These are phyloP conservation scores for Meyerozyma sp. DNA, from an alignment of 1,139 yeast genomes.

Conservation along the genomic window DNA sequence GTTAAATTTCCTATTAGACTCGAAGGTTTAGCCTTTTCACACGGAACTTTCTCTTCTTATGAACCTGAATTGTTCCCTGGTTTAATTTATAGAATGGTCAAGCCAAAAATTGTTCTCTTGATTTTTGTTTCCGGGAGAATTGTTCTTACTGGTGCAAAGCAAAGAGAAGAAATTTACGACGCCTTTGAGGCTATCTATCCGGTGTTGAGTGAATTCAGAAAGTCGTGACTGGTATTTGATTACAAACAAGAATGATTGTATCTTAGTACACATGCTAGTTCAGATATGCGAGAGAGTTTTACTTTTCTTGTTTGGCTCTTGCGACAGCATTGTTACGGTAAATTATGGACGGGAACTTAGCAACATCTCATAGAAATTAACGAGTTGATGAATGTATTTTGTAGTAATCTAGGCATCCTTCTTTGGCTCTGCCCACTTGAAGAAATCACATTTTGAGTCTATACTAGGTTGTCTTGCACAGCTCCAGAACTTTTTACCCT, in stretches of 20 bases:
- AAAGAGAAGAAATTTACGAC: conserved; percentile 96
- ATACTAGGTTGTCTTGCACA: conserved; percentile 26
- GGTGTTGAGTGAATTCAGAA: conserved; percentile 95
- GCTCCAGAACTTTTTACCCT: conserved; percentile 58
- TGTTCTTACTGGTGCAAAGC: conserved; percentile 98
- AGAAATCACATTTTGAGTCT: conserved; percentile 21
- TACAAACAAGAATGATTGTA: background rate
- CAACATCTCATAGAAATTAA: background rate
- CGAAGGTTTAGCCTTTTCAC: conserved; percentile 96
- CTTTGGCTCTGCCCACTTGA: conserved; percentile 26
- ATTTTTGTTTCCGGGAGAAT: conserved; percentile 97
- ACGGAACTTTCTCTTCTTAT: conserved; percentile 97
- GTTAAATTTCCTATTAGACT: conserved; percentile 95
- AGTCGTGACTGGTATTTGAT: conserved; percentile 37
- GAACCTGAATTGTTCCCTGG: conserved; percentile 99
- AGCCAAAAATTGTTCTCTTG: conserved; percentile 92
- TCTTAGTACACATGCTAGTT: background rate
- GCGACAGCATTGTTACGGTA: background rate
- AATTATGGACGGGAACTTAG: background rate
- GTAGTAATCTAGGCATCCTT: background rate
- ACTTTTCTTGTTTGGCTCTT: background rate
- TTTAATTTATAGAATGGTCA: conserved; percentile 97
- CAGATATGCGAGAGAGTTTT: background rate
- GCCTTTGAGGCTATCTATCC: conserved; percentile 98
- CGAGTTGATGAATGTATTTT: background rate